A percentile compares a stretch with the other conserved stretches of the same genome.
These are phyloP conservation scores for Cystofilobasidium bisporidii DNA, from an alignment of 768 basidiomycete species.

Conservation along the genomic window DNA sequence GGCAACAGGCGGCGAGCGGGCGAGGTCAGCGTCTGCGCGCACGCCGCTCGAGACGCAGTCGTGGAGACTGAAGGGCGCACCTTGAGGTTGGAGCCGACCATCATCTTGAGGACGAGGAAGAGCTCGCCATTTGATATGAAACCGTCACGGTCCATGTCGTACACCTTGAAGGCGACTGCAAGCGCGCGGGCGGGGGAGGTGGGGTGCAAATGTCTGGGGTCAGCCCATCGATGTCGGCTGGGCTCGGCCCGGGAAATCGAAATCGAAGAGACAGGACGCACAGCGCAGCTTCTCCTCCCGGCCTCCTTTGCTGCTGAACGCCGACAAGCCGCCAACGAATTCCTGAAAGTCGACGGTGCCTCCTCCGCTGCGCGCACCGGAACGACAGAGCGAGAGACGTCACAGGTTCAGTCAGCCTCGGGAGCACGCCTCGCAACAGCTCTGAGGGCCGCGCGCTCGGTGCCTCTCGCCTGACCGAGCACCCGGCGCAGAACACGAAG, in stretches of 20 bases:
- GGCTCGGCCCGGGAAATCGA: not conserved
- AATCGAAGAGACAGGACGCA: slow-evolving; percentile 44
- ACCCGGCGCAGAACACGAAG: not conserved
- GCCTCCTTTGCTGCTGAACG: slow-evolving; percentile 92
- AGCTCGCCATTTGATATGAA: slow-evolving; percentile 98
- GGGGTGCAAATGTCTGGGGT: no score
- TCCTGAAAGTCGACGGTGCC: slow-evolving; percentile 99
- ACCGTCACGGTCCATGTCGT: slow-evolving; percentile 95
- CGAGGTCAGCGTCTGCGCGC: not conserved
- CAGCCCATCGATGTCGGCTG: no score
- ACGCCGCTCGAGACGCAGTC: no score
- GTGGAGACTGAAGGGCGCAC: slow-evolving; percentile 43
- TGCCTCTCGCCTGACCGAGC: not conserved
- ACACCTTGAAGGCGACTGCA: slow-evolving; percentile 97
- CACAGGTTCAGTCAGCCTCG: not conserved
- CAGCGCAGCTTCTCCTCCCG: slow-evolving; percentile 94
- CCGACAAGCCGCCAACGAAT: slow-evolving; percentile 94
- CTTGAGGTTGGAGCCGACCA: slow-evolving; percentile 99
- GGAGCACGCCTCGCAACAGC: no score
- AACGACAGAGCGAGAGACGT: not conserved
- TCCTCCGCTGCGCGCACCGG: slow-evolving; percentile 61
- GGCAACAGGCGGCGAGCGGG: not conserved
- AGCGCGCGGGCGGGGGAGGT: not conserved
- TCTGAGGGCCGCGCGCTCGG: not conserved
- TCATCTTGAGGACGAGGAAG: slow-evolving; percentile 98